phyloP scores from a whole-genome alignment of 306 rosid species.

The Carpinus viminea region DNA sequence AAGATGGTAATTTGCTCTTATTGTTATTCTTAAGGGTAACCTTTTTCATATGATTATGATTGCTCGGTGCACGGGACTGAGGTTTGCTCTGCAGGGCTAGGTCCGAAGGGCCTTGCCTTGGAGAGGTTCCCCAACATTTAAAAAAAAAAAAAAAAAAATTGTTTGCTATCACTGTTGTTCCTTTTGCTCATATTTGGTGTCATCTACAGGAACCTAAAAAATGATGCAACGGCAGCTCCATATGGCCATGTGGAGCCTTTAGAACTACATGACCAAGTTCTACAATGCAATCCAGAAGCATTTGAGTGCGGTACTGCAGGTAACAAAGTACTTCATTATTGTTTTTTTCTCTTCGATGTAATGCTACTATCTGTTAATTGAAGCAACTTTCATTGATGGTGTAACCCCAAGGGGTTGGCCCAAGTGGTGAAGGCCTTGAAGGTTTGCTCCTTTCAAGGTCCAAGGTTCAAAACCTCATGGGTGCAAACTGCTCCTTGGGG shows the following conservation, averaged over 20 bases:
- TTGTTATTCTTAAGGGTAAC: background rate
- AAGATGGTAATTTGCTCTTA: background rate
- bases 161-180: constrained; percentile 9
- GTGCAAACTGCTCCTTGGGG: no score
- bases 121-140: no score
- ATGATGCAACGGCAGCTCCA: constrained; percentile 47
- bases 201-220: constrained; percentile 75
- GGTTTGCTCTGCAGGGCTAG: no score
- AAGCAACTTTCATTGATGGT: constrained; percentile 18
- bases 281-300: constrained; percentile 77
- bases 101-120: no score
- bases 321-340: constrained; percentile 57
- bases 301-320: constrained; percentile 71
- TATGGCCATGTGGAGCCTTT: constrained; percentile 52
- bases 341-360: constrained; percentile 24
- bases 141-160: background rate
- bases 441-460: no score
- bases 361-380: background rate
- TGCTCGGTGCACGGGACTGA: background rate
- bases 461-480: no score
- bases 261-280: constrained; percentile 76
- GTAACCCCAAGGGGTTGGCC: no score
- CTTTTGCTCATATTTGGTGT: constrained; percentile 20
- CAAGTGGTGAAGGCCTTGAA: no score
- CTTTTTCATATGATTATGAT: background rate